Evolutionary conservation across 1,284 basidiomycete species (phyloP), one percentile per base, ranked within the genome.

Genomic region (Cutaneotrichosporon mucoides): DNA sequence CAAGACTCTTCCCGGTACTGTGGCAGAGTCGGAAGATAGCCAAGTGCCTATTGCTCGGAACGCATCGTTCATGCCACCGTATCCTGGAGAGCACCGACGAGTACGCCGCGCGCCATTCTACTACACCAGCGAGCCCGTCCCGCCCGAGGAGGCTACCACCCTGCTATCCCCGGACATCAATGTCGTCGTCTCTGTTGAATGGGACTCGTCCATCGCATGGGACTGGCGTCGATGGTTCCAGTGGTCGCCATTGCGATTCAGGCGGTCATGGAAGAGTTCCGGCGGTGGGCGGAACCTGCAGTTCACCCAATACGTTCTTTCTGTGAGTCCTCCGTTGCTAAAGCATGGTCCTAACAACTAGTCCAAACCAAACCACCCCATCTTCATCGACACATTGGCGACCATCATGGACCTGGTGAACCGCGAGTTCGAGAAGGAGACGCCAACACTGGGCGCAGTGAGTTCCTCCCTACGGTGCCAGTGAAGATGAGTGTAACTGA

Each of bases 291-390:
- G 62, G 2, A 57, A 16, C 10, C 53, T 75, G 5, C 68, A 73
- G 59, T 64, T 75, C 50, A 65, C 65, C 4, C 68, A 68, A 48
- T 67, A 67, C 50, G 45, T 66, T 8, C 41, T 70, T 24, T 55
- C 66, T 3, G 68, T 68, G 54, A 57, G 66, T 63, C 9, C 3
- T 15, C 16, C 40, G 13, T 24, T 24, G 24, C 24, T 24, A 24
- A n/a, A n/a, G 8, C 10, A 15, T 16, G 10, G 2, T 13, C 58
- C 57, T 59, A 38, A 62, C 54, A 24, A 2, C 7, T 46, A 66
- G 67, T 60, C 68, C 13, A 67, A 69, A 56, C 59, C 71, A 9
- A 70, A 63, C 52, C 69, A 68, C 63, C 66, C 68, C n/a, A 63
- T 73, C 33, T 60, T 70, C 45, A 50, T 67, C 42, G 69, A 74